These are phyloP conservation scores for Ceratobasidium sp. DNA, from an alignment of 1,284 basidiomycete species.

Conservation along the genomic window DNA sequence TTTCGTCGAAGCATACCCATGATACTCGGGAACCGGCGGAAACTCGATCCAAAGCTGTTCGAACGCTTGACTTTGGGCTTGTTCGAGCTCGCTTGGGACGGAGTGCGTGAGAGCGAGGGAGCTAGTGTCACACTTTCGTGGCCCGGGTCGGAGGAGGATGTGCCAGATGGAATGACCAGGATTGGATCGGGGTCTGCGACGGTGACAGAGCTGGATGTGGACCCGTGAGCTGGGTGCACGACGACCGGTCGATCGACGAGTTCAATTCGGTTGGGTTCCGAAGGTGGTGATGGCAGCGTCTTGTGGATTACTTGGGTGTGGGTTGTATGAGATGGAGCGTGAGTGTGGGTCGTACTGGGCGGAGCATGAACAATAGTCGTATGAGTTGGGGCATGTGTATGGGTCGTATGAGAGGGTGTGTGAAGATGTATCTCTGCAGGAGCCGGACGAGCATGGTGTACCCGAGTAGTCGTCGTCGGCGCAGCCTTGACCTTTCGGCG, in stretches of 20 bases:
- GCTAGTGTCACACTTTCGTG: not conserved
- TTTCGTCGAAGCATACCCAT: conserved; percentile 34
- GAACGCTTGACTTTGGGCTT: conserved; percentile 28
- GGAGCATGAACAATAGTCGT: too few relatives aligned
- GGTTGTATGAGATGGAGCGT: too few relatives aligned
- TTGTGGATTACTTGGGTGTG: not conserved
- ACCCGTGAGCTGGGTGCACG: too few relatives aligned
- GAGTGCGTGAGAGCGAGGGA: conserved; percentile 4
- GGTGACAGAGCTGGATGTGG: not conserved
- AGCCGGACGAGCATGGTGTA: conserved; percentile 4
- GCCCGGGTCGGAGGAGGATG: not conserved
- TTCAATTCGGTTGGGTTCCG: conserved; percentile 32
- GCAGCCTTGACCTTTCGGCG: conserved; percentile 34
- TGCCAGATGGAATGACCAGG: conserved; percentile 13
- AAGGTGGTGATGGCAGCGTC: not conserved
- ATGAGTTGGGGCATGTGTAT: not conserved
- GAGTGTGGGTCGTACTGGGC: too few relatives aligned
- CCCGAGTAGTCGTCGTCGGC: conserved; percentile 9
- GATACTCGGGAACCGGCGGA: conserved; percentile 25
- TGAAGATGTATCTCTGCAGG: not conserved
- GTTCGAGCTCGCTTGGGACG: conserved; percentile 6
- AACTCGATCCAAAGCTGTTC: conserved; percentile 18
- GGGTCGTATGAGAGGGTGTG: not conserved
- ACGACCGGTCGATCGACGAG: conserved; percentile 31
- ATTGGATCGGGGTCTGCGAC: conserved; percentile 5